Conservation (phyloP, 2,329 filamentous ascomycete species). For the Ophiostoma himal-ulmi region DNA sequence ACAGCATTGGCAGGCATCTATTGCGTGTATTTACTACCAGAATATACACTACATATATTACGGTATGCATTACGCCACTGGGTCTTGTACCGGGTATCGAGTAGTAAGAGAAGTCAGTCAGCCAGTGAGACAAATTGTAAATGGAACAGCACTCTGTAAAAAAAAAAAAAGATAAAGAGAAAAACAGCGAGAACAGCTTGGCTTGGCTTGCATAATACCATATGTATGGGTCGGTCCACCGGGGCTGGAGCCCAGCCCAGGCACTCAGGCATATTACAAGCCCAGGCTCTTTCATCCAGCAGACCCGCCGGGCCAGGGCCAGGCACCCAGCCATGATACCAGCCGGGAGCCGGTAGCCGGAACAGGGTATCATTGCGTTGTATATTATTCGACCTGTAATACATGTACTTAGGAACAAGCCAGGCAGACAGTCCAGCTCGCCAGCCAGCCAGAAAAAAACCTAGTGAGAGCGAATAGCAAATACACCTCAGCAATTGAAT, state of each 20-base stretch:
- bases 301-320: background rate
- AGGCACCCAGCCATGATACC: background rate
- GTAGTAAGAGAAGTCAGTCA: background rate
- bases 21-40: background rate
- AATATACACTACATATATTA: background rate
- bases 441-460: background rate
- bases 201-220: constrained; percentile 4
- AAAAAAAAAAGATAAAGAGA: background rate
- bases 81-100: too few relatives aligned
- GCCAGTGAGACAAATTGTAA: constrained; percentile 3
- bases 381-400: background rate
- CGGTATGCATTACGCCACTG: background rate
- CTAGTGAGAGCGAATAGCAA: background rate
- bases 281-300: background rate
- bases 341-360: background rate
- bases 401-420: background rate
- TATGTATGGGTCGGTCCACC: background rate
- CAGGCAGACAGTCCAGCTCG: background rate
- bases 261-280: background rate
- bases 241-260: background rate
- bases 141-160: background rate
- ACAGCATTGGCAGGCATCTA: background rate
- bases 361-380: background rate
- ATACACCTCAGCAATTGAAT: background rate
- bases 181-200: background rate